These are phyloP conservation scores for Zygotorulaspora florentina DNA, from an alignment of 805 yeast genomes.

Conservation along the genomic window DNA sequence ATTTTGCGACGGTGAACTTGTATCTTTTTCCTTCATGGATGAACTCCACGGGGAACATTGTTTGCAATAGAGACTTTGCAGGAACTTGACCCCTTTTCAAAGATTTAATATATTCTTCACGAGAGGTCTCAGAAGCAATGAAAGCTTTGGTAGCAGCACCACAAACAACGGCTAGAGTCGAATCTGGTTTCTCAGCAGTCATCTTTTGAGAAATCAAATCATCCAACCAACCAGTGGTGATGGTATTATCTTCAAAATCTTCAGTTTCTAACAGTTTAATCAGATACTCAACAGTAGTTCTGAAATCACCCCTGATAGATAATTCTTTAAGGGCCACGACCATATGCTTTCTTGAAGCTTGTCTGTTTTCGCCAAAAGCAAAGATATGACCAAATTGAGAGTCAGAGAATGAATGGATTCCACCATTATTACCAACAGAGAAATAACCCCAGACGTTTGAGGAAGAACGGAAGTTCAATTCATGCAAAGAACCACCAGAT, in stretches of 20 bases:
- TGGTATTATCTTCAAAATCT: slow-evolving; percentile 92
- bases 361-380: slow-evolving; percentile 98
- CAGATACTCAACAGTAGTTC: slow-evolving; percentile 95
- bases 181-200: slow-evolving; percentile 96
- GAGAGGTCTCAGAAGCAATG: slow-evolving; percentile 65
- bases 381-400: slow-evolving; percentile 99
- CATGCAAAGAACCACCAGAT: slow-evolving; percentile 94
- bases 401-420: slow-evolving; percentile 96
- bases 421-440: slow-evolving; percentile 93
- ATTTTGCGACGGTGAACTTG: slow-evolving; percentile 92
- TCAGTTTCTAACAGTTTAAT: slow-evolving; percentile 94
- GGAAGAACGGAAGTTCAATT: slow-evolving; percentile 92
- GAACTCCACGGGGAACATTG: slow-evolving; percentile 89
- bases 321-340: slow-evolving; percentile 96
- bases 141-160: slow-evolving; percentile 98
- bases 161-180: slow-evolving; percentile 83
- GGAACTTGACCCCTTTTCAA: slow-evolving; percentile 96
- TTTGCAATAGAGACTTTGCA: slow-evolving; percentile 70
- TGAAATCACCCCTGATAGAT: slow-evolving; percentile 95
- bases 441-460: slow-evolving; percentile 99
- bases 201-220: slow-evolving; percentile 89
- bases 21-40: slow-evolving; percentile 91
- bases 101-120: slow-evolving; percentile 64
- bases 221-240: slow-evolving; percentile 99
- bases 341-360: slow-evolving; percentile 97